Conservation (phyloP, 2,329 filamentous ascomycete genomes). For the Cercospora canescens region DNA sequence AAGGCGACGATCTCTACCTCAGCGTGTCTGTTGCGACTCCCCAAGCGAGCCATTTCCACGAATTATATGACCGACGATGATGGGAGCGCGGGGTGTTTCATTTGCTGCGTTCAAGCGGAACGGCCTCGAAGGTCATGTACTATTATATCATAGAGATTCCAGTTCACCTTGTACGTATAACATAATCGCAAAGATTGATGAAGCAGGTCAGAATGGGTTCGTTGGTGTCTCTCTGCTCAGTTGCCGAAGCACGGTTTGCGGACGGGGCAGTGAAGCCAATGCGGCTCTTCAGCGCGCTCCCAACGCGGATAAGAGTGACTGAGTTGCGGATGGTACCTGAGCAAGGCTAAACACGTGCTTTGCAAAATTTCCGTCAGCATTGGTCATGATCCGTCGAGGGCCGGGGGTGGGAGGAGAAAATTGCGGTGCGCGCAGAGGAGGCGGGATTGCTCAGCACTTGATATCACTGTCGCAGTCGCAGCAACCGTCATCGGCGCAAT, state of each 20-base stretch:
- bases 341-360: background rate
- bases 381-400: constrained; percentile 1
- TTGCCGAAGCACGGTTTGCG: background rate
- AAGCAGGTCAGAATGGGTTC: background rate
- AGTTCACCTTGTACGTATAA: background rate
- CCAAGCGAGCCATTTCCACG: constrained; percentile 15
- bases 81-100: background rate
- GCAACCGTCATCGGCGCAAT: background rate
- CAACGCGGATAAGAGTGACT: background rate
- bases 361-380: constrained; percentile 11
- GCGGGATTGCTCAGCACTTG: background rate
- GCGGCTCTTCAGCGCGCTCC: background rate
- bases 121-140: background rate
- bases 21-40: constrained; percentile 38
- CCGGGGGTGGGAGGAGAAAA: background rate
- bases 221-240: background rate
- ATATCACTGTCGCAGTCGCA: background rate
- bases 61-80: constrained; percentile 7
- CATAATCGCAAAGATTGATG: background rate
- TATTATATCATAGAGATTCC: background rate
- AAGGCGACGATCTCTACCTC: constrained; percentile 64
- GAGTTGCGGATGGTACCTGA: background rate
- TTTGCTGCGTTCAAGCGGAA: constrained; percentile 20
- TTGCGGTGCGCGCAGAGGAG: no score
- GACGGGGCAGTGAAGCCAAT: background rate